Evolutionary conservation across 2,329 filamentous ascomycete species (phyloP).

Genomic region (Massarina eburnea): DNA sequence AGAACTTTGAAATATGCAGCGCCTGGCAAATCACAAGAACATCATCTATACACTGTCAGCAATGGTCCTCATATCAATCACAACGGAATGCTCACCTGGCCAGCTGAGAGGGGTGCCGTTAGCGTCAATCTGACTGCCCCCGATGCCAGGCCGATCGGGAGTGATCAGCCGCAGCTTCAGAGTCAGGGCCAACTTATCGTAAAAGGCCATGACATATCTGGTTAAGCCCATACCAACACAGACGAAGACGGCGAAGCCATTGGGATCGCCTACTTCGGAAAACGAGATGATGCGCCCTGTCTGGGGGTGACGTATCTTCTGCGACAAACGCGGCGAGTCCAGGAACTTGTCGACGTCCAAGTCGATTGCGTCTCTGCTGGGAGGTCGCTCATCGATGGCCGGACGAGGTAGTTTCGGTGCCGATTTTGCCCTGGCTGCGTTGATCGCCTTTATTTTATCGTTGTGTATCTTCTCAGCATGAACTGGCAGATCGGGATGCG

Average conservation of each 20-base stretch:
- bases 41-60: constrained; percentile 59
- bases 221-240: constrained; percentile 98
- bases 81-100: constrained; percentile 67
- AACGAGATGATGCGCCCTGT: constrained; percentile 90
- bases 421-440: constrained; percentile 19
- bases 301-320: constrained; percentile 82
- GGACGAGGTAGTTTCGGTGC: constrained; percentile 45
- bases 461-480: constrained; percentile 42
- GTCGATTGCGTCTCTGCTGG: constrained; percentile 83
- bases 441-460: constrained; percentile 26
- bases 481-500: constrained; percentile 44
- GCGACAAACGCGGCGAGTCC: constrained; percentile 78
- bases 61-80: constrained; percentile 46
- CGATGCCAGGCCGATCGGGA: constrained; percentile 89
- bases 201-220: constrained; percentile 93
- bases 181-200: constrained; percentile 89
- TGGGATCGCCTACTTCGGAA: constrained; percentile 91
- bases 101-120: constrained; percentile 89
- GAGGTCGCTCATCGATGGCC: constrained; percentile 69
- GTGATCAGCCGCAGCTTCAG: constrained; percentile 89
- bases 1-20: constrained; percentile 93
- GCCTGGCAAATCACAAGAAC: constrained; percentile 92
- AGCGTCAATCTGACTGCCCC: constrained; percentile 82
- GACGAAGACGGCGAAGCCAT: constrained; percentile 90
- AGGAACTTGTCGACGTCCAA: constrained; percentile 85